These are phyloP conservation scores for Penicillium lividum DNA, from an alignment of 495 filamentous ascomycete genomes.

Conservation along the genomic window DNA sequence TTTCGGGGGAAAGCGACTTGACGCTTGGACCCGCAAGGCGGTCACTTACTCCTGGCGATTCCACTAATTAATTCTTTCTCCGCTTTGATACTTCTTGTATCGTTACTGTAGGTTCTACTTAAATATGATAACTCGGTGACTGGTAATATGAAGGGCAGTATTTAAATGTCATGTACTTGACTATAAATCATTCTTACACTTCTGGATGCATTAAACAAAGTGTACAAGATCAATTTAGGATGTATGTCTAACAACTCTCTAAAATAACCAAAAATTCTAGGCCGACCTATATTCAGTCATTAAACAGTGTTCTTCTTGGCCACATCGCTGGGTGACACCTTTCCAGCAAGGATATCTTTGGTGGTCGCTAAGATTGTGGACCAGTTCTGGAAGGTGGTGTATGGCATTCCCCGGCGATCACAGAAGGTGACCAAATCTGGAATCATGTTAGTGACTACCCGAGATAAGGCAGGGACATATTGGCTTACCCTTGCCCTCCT, in stretches of 20 bases:
- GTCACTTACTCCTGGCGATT: slow-evolving; percentile 21
- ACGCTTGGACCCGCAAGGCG: slow-evolving; percentile 29
- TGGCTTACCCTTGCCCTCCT: slow-evolving; percentile 74
- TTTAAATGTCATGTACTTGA: too few species aligned
- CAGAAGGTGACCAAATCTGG: slow-evolving; percentile 82
- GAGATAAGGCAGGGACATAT: not conserved
- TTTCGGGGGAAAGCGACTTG: slow-evolving; percentile 16
- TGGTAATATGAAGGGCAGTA: not conserved
- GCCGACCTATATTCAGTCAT: slow-evolving; percentile 1
- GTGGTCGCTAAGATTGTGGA: slow-evolving; percentile 69
- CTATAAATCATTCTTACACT: too few species aligned
- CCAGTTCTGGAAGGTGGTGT: slow-evolving; percentile 80
- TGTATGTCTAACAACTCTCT: not conserved
- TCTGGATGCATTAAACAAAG: too few species aligned
- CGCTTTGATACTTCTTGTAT: slow-evolving; percentile 7
- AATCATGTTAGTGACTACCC: slow-evolving; percentile 2
- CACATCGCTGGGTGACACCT: slow-evolving; percentile 40
- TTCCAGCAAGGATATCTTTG: slow-evolving; percentile 69
- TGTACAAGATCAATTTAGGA: too few species aligned
- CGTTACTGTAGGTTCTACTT: slow-evolving; percentile 12
- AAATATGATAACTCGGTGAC: slow-evolving; percentile 2
- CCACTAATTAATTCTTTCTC: not conserved
- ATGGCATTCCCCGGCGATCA: slow-evolving; percentile 73
- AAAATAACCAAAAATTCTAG: slow-evolving; percentile 14
- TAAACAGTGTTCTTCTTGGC: slow-evolving; percentile 20